Conservation (phyloP, 225 moss, liverwort and hornwort genomes). For the Sphagnum tenellum region DNA sequence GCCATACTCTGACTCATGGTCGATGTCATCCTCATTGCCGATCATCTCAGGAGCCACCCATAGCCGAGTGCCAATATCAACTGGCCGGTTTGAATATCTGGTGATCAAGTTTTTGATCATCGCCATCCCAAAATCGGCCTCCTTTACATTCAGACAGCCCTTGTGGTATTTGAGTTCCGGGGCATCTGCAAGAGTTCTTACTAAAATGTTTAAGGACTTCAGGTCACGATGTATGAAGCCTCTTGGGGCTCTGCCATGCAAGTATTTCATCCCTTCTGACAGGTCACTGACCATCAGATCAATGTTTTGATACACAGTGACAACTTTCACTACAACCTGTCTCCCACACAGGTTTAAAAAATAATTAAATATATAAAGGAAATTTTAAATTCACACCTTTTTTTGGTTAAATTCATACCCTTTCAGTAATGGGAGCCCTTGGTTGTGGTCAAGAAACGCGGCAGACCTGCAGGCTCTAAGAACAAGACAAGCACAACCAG, state of each 20-base stretch:
- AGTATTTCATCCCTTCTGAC: conserved; percentile 18
- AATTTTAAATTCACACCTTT: no score
- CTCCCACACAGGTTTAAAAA: not conserved
- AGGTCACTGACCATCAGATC: conserved; percentile 13
- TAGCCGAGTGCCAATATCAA: not conserved
- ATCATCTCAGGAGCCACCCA: conserved; percentile 24
- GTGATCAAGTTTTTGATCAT: conserved; percentile 11
- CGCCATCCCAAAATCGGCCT: conserved; percentile 17
- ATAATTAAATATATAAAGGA: no score
- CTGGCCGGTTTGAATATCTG: not conserved
- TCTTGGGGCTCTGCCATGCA: conserved; percentile 7
- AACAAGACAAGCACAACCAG: no score
- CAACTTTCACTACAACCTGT: conserved; percentile 81
- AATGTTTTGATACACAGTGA: conserved; percentile 77
- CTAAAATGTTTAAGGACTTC: conserved; percentile 13
- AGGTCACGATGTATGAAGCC: conserved; percentile 20
- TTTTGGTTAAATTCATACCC: no score
- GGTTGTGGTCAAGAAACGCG: no score
- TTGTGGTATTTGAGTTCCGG: no score
- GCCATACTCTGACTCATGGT: not conserved
- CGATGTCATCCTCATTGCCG: not conserved
- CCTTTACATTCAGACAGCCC: not conserved
- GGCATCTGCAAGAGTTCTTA: conserved; percentile 3
- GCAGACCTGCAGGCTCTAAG: no score
- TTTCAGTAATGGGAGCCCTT: no score